These are phyloP conservation scores for Trametes versicolor DNA, from an alignment of 1,284 basidiomycete species.

Conservation along the genomic window DNA sequence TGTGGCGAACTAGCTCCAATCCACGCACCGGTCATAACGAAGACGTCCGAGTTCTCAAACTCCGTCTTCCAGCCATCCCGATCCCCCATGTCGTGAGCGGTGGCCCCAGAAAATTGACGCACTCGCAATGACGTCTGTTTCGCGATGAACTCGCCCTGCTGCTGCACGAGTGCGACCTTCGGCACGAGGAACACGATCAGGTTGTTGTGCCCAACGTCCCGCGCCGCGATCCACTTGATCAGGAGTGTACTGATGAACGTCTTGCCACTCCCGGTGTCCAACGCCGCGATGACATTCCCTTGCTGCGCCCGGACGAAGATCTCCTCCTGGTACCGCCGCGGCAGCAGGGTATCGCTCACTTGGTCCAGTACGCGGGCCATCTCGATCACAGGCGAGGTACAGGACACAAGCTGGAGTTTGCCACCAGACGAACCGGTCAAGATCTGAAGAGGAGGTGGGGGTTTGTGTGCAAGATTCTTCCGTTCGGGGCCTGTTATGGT, in stretches of 20 bases:
- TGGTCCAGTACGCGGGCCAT: slow-evolving; percentile 40
- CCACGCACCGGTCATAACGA: slow-evolving; percentile 81
- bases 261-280: slow-evolving; percentile 85
- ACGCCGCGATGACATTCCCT: slow-evolving; percentile 79
- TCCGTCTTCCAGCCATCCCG: slow-evolving; percentile 69
- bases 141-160: slow-evolving; percentile 78
- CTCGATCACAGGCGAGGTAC: not conserved
- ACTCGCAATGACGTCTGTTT: slow-evolving; percentile 72
- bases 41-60: slow-evolving; percentile 72
- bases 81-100: slow-evolving; percentile 76
- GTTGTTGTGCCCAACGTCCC: slow-evolving; percentile 57
- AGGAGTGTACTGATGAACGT: slow-evolving; percentile 84
- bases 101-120: slow-evolving; percentile 70
- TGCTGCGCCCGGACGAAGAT: slow-evolving; percentile 77
- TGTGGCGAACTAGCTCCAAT: not conserved
- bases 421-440: not conserved
- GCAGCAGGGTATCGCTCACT: slow-evolving; percentile 48
- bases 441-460: not conserved
- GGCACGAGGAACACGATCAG: slow-evolving; percentile 81
- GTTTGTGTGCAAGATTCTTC: slow-evolving; percentile 1
- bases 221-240: slow-evolving; percentile 76
- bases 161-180: slow-evolving; percentile 82
- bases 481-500: not conserved
- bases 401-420: not conserved
- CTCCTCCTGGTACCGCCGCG: slow-evolving; percentile 76